Base-by-base conservation (phyloP, 352 stramenopile genomes). In the Elongisporangium prolatum region DNA sequence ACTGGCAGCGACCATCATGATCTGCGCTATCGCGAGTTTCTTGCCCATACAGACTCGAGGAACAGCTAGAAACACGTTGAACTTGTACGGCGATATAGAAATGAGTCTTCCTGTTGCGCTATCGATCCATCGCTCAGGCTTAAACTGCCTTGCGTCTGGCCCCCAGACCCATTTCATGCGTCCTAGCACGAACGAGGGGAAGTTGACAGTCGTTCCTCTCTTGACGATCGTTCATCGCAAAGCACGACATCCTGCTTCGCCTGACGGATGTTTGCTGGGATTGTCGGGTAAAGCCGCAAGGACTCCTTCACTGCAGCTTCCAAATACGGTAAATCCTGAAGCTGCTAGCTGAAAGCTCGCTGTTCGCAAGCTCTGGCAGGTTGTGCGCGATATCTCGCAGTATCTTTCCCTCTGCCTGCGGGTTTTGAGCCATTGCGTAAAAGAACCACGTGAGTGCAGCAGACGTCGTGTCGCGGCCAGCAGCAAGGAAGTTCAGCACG, bases 401-500 rank as follows among this genome's bases (percentile, higher is more conserved):
- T 52, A n/a, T 20, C 21, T 8, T 52, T 52, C 18, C 14, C n/a
- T 52, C 48, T 17, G 18, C 24, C n/a, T 52, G 48, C 24, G n/a
- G n/a, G 11, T 52, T 25, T 28, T 8, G n/a, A 52, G 18, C 48
- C 18, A 25, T 8, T 6, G 48, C 17, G 48, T 86, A 75, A 21
- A 96, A 51, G 40, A 90, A 78, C 86, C 88, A 96, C 8, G 70
- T 63, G 40, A 96, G 69, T 8, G 67, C 84, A 51, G 84, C 69
- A 2, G 85, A 78, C 0, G 86, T 96, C 7, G 88, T 92, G 58
- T 91, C 86, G 0, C 81, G 63, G 0, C 85, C 85, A 47, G 85
- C 86, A 18, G 85, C 71, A 25, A 96, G 65, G 52, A 96, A 94
- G 60, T 76, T 88, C 37, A 96, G 69, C 13, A 84, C 66, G 62